phyloP scores from a whole-genome alignment of 1,284 basidiomycete species.

The Cronartium quercuum region DNA sequence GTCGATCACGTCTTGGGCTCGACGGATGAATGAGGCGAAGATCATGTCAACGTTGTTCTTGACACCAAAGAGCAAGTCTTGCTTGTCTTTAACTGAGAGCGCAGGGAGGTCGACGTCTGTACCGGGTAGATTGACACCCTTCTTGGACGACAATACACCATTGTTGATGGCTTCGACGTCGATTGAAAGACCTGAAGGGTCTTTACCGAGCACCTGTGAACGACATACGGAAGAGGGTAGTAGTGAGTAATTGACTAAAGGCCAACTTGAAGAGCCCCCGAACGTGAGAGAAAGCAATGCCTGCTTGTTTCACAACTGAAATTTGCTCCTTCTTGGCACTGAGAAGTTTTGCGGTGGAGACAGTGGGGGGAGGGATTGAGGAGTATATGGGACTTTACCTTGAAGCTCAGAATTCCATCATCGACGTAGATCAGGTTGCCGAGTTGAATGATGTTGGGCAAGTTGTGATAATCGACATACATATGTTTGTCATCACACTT shows the following conservation, averaged over 20 bases:
- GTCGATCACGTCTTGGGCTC: slow-evolving; percentile 81
- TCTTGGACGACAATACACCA: slow-evolving; percentile 87
- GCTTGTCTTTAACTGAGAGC: slow-evolving; percentile 96
- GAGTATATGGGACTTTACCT: no score
- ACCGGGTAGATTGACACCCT: slow-evolving; percentile 99
- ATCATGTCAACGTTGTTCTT: slow-evolving; percentile 98
- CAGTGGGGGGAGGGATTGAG: neutral
- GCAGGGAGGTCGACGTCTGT: slow-evolving; percentile 96
- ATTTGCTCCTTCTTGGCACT: neutral
- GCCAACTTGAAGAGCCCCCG: no score
- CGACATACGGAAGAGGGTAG: neutral
- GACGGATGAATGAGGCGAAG: slow-evolving; percentile 94
- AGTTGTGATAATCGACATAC: slow-evolving; percentile 91
- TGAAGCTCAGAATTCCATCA: slow-evolving; percentile 61
- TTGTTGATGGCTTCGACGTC: slow-evolving; percentile 87
- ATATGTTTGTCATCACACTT: slow-evolving; percentile 72
- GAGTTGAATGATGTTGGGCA: slow-evolving; percentile 87
- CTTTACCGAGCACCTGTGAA: slow-evolving; percentile 42
- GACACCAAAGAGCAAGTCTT: slow-evolving; percentile 89
- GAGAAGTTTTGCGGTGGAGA: neutral
- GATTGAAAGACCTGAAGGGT: slow-evolving; percentile 63
- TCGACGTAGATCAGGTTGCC: slow-evolving; percentile 97
- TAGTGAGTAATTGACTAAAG: neutral
- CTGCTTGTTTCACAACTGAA: no score
- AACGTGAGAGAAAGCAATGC: slow-evolving; percentile 7